Evolutionary conservation across 2,329 filamentous ascomycete genomes (phyloP).

Genomic region (Fusarium heterosporum): DNA sequence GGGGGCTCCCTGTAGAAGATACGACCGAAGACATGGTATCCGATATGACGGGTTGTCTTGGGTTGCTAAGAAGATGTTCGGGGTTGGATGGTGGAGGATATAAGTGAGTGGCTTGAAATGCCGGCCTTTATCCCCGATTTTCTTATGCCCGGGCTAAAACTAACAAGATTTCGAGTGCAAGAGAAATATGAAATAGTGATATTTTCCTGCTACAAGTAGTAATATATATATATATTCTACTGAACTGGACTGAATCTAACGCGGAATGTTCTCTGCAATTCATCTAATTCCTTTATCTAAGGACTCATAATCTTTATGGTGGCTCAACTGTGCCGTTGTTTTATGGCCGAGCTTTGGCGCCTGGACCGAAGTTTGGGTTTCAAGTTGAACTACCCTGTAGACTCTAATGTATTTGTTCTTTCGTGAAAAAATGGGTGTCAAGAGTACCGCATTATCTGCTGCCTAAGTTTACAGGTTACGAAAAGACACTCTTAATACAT

Average conservation of each 20-base stretch:
- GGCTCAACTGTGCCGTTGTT: no score
- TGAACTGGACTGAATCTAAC: no score
- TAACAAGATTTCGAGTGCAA: not conserved
- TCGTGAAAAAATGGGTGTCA: no score
- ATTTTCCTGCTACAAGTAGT: not conserved
- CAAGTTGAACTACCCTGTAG: constrained; percentile 61
- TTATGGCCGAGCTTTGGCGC: not conserved
- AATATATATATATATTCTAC: no score
- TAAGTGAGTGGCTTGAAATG: constrained; percentile 20
- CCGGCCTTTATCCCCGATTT: constrained; percentile 38
- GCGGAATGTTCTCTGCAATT: no score
- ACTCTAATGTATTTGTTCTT: constrained; percentile 42
- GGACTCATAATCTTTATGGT: no score
- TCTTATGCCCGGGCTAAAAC: constrained; percentile 3
- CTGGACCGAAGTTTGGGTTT: constrained; percentile 30
- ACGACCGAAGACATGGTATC: not conserved
- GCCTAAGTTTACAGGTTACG: no score
- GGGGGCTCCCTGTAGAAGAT: constrained; percentile 15
- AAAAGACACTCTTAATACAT: no score
- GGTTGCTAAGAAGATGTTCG: not conserved
- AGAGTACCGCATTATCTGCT: no score
- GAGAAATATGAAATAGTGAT: not conserved
- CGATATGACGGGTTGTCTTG: not conserved
- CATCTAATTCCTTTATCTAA: no score
- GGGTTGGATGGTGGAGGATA: constrained; percentile 14